Evolutionary conservation across 345 rosid species (phyloP), one percentile per base, ranked within the genome.

Genomic region (Camelina sativa): DNA sequence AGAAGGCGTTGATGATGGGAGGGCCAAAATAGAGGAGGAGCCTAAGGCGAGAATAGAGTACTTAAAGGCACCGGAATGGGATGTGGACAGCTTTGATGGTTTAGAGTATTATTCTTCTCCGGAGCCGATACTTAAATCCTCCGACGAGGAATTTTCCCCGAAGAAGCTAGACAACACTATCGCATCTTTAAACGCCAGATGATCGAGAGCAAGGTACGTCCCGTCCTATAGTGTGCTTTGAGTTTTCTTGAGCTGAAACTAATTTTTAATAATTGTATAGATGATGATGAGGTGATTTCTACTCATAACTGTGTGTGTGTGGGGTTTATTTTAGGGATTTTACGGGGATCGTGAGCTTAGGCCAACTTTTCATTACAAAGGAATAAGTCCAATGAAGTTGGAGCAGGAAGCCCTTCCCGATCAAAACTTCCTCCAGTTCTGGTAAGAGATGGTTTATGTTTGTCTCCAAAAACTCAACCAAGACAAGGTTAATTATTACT

Each of bases 21-120:
- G 20, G 9, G 56, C 28, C 28, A 20, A 51, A 10, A 51, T 20
- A 1, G 56, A 44, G 15, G 37, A 23, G 51, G 37, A 23, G 61
- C 13, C 11, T 7, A n/a, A 57, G 8, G n/a, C 34, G 7, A 2
- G 6, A 17, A 4, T 5, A 5, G 5, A 22, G 10, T 32, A 34
- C 0, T 50, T 65, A 12, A 8, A 11, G 19, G 70, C 5, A 32
- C 70, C 58, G 4, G 70, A 65, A 17, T 65, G 70, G 47, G 70
- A 65, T 20, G 70, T 65, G 30, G 58, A 65, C 8, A 65, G 58
- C 13, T 65, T 65, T 32, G 43, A 65, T 34, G 70, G 32, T 32
- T 32, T 32, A 6, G 35, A 32, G 35, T 32, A 32, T 32, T 32
- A 32, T 32, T 32, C 35, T 0, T 32, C 52, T n/a, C 6, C 53